phyloP scores from a whole-genome alignment of 2,329 filamentous ascomycete genomes.

The Penicillium sp. region DNA sequence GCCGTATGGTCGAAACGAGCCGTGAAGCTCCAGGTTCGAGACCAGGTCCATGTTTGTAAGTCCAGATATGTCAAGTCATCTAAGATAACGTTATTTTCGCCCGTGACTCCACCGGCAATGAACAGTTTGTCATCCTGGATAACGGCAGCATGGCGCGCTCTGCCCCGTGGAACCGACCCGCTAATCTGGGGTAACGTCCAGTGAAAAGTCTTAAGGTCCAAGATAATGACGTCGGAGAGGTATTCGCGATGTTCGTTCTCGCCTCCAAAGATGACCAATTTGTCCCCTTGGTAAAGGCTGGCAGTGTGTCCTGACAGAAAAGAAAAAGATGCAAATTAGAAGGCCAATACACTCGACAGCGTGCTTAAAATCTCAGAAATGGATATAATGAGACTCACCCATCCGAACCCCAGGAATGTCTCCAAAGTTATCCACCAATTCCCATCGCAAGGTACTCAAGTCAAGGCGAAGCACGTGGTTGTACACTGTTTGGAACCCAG shows the following conservation, averaged over 20 bases:
- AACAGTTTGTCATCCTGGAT: slow-evolving; percentile 97
- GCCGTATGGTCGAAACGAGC: slow-evolving; percentile 92
- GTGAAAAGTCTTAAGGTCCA: slow-evolving; percentile 89
- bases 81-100: slow-evolving; percentile 85
- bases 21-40: slow-evolving; percentile 92
- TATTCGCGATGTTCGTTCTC: slow-evolving; percentile 98
- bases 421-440: slow-evolving; percentile 94
- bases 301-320: slow-evolving; percentile 77
- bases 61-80: slow-evolving; percentile 98
- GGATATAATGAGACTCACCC: slow-evolving; percentile 61
- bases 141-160: slow-evolving; percentile 90
- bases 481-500: slow-evolving; percentile 64
- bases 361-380: background rate
- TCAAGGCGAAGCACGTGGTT: slow-evolving; percentile 94
- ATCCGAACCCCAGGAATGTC: slow-evolving; percentile 96
- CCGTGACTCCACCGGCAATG: slow-evolving; percentile 92
- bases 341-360: slow-evolving; percentile 30
- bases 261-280: slow-evolving; percentile 94
- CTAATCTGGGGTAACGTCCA: slow-evolving; percentile 92
- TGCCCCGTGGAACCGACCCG: slow-evolving; percentile 82
- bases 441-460: slow-evolving; percentile 87
- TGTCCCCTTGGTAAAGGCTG: slow-evolving; percentile 89
- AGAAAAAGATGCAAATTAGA: slow-evolving; percentile 1
- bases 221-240: slow-evolving; percentile 92
- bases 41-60: slow-evolving; percentile 97